phyloP scores from a whole-genome alignment of 2,329 filamentous ascomycete genomes.

The Stylonectria norvegica region DNA sequence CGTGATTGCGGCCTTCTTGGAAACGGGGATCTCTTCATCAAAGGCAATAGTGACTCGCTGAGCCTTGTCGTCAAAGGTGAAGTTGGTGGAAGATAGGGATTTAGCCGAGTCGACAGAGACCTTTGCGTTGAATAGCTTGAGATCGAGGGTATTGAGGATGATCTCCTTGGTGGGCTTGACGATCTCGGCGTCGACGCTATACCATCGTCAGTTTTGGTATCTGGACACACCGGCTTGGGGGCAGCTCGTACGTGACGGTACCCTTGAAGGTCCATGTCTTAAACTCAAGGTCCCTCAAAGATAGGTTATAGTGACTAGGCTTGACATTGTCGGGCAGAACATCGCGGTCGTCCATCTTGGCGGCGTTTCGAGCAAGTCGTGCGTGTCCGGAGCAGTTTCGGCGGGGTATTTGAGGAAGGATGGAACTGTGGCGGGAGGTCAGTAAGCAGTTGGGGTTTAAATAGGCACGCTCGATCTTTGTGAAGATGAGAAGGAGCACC shows the following conservation, averaged over 20 bases:
- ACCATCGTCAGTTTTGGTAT: conserved; percentile 12
- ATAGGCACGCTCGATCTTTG: neutral
- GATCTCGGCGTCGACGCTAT: conserved; percentile 71
- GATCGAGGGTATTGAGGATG: conserved; percentile 78
- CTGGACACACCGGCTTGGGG: conserved; percentile 7
- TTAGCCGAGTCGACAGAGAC: conserved; percentile 53
- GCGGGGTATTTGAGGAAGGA: conserved; percentile 25
- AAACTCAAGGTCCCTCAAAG: conserved; percentile 79
- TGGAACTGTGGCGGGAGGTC: conserved; percentile 17
- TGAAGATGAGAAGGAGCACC: conserved; percentile 2
- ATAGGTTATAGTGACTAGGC: conserved; percentile 81
- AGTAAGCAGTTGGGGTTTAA: conserved; percentile 5
- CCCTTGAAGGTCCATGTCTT: conserved; percentile 74
- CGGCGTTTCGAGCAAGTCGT: conserved; percentile 31
- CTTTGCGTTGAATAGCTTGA: conserved; percentile 68
- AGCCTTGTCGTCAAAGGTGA: conserved; percentile 77
- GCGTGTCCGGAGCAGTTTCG: conserved; percentile 37
- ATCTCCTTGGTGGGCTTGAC: conserved; percentile 70
- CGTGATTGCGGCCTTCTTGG: conserved; percentile 62
- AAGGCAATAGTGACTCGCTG: conserved; percentile 82
- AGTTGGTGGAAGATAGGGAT: conserved; percentile 58
- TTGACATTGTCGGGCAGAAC: conserved; percentile 65
- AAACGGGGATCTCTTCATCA: conserved; percentile 63
- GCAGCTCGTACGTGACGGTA: conserved; percentile 61
- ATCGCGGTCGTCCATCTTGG: conserved; percentile 56